Percentiles rank a stretch among this genome's conserved stretches.
phyloP scores from a whole-genome alignment of 1,284 basidiomycete species.

The Tranzscheliella williamsii region DNA sequence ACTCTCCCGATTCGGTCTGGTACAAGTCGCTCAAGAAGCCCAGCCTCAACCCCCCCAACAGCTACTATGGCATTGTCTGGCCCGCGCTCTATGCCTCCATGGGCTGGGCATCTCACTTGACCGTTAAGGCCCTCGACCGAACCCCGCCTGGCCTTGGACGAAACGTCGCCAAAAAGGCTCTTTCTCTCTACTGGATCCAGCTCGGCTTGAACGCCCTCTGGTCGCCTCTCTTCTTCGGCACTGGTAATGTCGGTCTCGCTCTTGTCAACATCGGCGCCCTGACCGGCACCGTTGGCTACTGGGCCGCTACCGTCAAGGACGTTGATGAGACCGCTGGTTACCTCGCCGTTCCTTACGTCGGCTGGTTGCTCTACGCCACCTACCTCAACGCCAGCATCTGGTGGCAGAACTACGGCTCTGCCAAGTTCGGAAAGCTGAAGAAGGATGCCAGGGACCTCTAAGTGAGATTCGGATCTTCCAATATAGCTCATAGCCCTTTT shows the following conservation, averaged over 20 bases:
- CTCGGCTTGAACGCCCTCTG: constrained; percentile 71
- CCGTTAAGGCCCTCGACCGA: constrained; percentile 51
- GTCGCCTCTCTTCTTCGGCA: constrained; percentile 74
- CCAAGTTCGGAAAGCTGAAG: constrained; percentile 41
- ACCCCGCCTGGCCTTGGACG: constrained; percentile 53
- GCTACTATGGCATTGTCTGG: constrained; percentile 63
- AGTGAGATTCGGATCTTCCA: too few species aligned
- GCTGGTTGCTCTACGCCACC: constrained; percentile 70
- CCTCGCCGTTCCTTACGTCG: constrained; percentile 43
- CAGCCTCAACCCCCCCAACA: constrained; percentile 38
- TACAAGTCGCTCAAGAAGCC: constrained; percentile 53
- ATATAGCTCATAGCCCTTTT: too few species aligned
- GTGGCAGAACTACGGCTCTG: constrained; percentile 61
- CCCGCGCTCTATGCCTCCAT: constrained; percentile 67
- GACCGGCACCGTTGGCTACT: constrained; percentile 68
- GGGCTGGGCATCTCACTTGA: constrained; percentile 74
- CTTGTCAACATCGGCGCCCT: constrained; percentile 70
- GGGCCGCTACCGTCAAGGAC: constrained; percentile 46
- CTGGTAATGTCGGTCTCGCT: constrained; percentile 62
- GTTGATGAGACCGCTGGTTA: constrained; percentile 53
- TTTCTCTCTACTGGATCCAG: constrained; percentile 74
- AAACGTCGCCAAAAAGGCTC: constrained; percentile 66
- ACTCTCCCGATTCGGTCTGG: constrained; percentile 41
- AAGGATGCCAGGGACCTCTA: constrained; percentile 42
- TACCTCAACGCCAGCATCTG: constrained; percentile 73